A percentile compares a stretch with the other conserved stretches of the same genome.
Evolutionary conservation across 2,329 filamentous ascomycete genomes (phyloP).

Genomic region (Trichoderma oligosporum): DNA sequence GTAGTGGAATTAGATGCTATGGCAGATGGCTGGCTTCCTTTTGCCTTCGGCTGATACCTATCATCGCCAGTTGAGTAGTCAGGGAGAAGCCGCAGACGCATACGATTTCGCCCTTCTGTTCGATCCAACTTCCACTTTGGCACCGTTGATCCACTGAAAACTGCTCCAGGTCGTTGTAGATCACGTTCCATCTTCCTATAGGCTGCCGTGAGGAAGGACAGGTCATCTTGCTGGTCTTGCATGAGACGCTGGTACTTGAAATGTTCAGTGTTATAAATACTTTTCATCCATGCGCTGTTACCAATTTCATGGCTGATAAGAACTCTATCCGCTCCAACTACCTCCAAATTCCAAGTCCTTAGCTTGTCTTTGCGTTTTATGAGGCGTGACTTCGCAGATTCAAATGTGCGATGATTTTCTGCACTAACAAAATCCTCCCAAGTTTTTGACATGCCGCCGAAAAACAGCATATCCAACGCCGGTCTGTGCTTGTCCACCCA

Average conservation of each 20-base stretch:
- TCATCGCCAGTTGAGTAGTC: constrained; percentile 66
- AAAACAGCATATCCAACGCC: constrained; percentile 77
- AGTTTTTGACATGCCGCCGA: constrained; percentile 70
- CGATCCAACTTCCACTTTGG: constrained; percentile 90
- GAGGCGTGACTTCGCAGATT: constrained; percentile 67
- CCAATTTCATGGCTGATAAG: constrained; percentile 80
- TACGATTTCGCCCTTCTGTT: constrained; percentile 91
- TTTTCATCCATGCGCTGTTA: constrained; percentile 88
- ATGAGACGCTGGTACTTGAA: constrained; percentile 83
- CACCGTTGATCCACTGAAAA: constrained; percentile 64
- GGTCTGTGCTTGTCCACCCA: constrained; percentile 84
- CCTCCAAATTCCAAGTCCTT: constrained; percentile 72
- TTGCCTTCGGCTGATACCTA: constrained; percentile 81
- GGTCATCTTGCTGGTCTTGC: constrained; percentile 92
- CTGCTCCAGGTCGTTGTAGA: constrained; percentile 72
- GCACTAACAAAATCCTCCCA: constrained; percentile 85
- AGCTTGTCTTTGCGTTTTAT: constrained; percentile 77
- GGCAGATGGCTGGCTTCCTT: constrained; percentile 45
- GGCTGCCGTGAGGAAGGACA: constrained; percentile 68
- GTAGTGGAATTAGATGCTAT: constrained; percentile 30
- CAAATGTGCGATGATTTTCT: constrained; percentile 77
- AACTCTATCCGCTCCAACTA: constrained; percentile 63
- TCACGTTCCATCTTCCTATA: constrained; percentile 78
- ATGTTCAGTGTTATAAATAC: constrained; percentile 88
- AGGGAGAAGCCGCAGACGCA: constrained; percentile 82